phyloP scores from a whole-genome alignment of 2,329 filamentous ascomycete species.

The Colletotrichum caudatum region DNA sequence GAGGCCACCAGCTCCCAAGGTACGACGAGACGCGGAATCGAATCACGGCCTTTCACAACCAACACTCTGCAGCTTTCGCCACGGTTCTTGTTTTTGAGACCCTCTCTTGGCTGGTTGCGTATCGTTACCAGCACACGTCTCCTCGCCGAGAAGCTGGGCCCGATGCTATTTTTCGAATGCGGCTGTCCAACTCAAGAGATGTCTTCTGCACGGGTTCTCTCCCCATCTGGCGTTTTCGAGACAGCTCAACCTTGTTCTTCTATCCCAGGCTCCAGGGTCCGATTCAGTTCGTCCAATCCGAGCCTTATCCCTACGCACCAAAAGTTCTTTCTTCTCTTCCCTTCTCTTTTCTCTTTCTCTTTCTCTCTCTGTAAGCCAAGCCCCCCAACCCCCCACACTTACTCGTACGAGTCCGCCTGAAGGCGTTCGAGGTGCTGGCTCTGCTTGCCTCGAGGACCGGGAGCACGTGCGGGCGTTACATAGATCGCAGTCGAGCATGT shows the following conservation, averaged over 20 bases:
- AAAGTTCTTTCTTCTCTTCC: background rate
- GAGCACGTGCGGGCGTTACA: background rate
- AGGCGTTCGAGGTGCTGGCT: background rate
- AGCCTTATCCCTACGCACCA: background rate
- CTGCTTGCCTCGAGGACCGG: background rate
- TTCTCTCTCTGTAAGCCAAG: background rate
- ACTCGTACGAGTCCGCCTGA: background rate
- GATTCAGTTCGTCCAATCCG: background rate
- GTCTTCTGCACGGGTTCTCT: background rate
- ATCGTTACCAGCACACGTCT: background rate
- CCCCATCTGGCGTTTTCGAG: background rate
- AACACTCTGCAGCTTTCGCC: background rate
- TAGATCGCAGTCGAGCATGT: background rate
- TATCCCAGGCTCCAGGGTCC: background rate
- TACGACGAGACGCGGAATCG: background rate
- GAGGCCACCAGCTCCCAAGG: background rate
- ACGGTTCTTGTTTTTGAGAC: no score
- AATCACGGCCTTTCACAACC: background rate
- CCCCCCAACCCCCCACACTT: background rate
- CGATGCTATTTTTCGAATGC: background rate
- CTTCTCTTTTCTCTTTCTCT: background rate
- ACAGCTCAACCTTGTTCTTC: background rate
- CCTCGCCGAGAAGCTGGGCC: background rate
- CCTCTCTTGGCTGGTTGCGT: background rate
- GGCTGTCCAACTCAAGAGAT: background rate